These are phyloP conservation scores for Geotrichum citri-aurantii DNA, from an alignment of 1,139 yeast species.

Conservation along the genomic window DNA sequence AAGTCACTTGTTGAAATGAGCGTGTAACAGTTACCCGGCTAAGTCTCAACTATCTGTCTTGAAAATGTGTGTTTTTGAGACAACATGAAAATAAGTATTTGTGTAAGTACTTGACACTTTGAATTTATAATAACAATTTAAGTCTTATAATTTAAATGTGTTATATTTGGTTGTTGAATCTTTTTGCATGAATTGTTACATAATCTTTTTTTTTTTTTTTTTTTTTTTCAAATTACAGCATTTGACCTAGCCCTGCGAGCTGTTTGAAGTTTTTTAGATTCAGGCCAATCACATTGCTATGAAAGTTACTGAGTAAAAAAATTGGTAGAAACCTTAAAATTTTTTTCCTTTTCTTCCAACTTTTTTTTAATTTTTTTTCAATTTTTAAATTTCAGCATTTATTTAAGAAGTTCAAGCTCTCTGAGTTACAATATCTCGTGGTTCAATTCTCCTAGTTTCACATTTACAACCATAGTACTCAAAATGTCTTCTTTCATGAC, in stretches of 20 bases:
- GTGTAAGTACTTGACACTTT: too few relatives aligned
- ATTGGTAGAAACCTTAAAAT: not conserved
- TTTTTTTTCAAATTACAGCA: too few relatives aligned
- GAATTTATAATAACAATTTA: too few relatives aligned
- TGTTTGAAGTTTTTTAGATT: not conserved
- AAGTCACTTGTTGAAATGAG: not conserved
- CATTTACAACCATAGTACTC: not conserved
- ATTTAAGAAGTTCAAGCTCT: not conserved
- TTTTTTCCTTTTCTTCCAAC: not conserved
- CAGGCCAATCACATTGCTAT: not conserved
- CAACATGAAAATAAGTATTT: too few relatives aligned
- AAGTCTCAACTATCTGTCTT: too few relatives aligned
- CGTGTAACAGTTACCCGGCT: too few relatives aligned
- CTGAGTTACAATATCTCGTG: not conserved
- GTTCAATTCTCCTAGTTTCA: not conserved
- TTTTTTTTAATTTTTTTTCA: not conserved
- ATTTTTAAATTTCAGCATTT: not conserved
- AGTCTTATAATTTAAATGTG: too few relatives aligned
- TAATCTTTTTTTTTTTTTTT: too few relatives aligned
- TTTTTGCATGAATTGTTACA: too few relatives aligned
- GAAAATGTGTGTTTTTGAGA: too few relatives aligned
- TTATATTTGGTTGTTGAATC: too few relatives aligned
- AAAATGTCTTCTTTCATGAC: constrained; percentile 1
- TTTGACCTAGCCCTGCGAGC: not conserved
- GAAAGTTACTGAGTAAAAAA: not conserved